Percentiles rank a stretch among this genome's conserved stretches.
phyloP scores from a whole-genome alignment of 495 filamentous ascomycete species.

The Penicillium cosmopolitanum region DNA sequence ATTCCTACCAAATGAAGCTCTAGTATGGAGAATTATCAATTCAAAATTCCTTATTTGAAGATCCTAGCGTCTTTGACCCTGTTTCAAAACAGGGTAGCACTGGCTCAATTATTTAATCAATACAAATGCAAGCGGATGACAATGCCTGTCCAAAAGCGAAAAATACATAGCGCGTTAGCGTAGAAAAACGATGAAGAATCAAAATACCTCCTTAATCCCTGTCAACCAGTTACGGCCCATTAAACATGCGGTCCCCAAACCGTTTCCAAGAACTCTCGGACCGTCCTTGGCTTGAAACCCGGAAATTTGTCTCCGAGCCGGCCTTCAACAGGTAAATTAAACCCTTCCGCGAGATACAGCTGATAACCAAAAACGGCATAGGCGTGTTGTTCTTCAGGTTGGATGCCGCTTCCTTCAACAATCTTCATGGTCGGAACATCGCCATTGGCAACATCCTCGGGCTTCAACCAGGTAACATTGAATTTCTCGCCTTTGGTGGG shows the following conservation, averaged over 20 bases:
- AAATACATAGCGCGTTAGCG: no score
- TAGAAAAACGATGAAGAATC: background rate
- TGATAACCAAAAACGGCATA: slow-evolving; percentile 14
- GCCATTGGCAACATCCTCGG: slow-evolving; percentile 9
- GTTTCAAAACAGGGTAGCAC: no score
- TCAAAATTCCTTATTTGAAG: no score
- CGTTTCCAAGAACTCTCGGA: slow-evolving; percentile 8
- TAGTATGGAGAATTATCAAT: no score
- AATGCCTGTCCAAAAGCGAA: no score
- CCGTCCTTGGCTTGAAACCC: slow-evolving; percentile 13
- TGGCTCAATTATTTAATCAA: no score
- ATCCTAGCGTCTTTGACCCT: no score
- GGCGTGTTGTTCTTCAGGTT: slow-evolving; percentile 8
- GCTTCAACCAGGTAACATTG: slow-evolving; percentile 9
- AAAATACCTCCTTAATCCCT: background rate
- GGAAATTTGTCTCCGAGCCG: slow-evolving; percentile 13
- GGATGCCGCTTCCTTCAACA: slow-evolving; percentile 11
- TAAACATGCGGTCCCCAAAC: slow-evolving; percentile 9
- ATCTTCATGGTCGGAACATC: slow-evolving; percentile 9
- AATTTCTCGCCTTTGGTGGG: slow-evolving; percentile 10
- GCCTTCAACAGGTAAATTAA: slow-evolving; percentile 8
- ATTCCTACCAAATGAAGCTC: no score
- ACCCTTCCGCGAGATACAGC: slow-evolving; percentile 11
- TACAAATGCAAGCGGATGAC: no score
- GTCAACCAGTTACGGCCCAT: background rate